A percentile compares a stretch with the other conserved stretches of the same genome.
Evolutionary conservation across 2,329 filamentous ascomycete species (phyloP).

Genomic region (Sarocladium strictum): DNA sequence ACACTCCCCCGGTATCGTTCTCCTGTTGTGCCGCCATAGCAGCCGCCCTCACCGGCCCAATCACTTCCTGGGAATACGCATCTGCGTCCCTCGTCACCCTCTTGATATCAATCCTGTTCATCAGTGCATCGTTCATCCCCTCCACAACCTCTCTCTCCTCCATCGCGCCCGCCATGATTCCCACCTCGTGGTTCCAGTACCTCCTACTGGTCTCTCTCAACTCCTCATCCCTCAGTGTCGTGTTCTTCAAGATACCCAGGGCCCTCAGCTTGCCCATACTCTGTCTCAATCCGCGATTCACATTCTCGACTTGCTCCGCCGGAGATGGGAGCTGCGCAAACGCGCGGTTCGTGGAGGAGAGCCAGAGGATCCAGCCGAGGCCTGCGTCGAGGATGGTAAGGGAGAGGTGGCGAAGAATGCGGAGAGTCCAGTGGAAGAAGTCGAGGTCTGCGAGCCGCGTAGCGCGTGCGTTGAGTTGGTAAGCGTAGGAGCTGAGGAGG

Average conservation of each 20-base stretch:
- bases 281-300: slow-evolving; percentile 49
- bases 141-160: slow-evolving; percentile 72
- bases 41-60: background rate
- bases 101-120: slow-evolving; percentile 56
- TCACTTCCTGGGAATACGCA: slow-evolving; percentile 39
- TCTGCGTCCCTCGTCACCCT: slow-evolving; percentile 59
- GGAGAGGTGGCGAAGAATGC: slow-evolving; percentile 54
- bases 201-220: slow-evolving; percentile 59
- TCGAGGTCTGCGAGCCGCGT: slow-evolving; percentile 59
- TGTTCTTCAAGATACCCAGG: slow-evolving; percentile 73
- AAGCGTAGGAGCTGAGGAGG: slow-evolving; percentile 57
- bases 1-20: background rate
- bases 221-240: slow-evolving; percentile 64
- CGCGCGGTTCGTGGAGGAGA: slow-evolving; percentile 73
- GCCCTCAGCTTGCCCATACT: slow-evolving; percentile 64
- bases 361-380: slow-evolving; percentile 63
- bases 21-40: background rate
- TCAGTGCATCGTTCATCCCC: slow-evolving; percentile 62
- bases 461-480: slow-evolving; percentile 57
- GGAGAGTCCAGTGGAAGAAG: slow-evolving; percentile 65
- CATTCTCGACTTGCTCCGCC: slow-evolving; percentile 60
- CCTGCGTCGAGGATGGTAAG: slow-evolving; percentile 60
- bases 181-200: slow-evolving; percentile 79
- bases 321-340: slow-evolving; percentile 58
- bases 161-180: slow-evolving; percentile 67